Percentiles rank a stretch among this genome's conserved stretches.
phyloP scores from a whole-genome alignment of 192 early-diverging fungal genomes.

The Entrophospora sp. region DNA sequence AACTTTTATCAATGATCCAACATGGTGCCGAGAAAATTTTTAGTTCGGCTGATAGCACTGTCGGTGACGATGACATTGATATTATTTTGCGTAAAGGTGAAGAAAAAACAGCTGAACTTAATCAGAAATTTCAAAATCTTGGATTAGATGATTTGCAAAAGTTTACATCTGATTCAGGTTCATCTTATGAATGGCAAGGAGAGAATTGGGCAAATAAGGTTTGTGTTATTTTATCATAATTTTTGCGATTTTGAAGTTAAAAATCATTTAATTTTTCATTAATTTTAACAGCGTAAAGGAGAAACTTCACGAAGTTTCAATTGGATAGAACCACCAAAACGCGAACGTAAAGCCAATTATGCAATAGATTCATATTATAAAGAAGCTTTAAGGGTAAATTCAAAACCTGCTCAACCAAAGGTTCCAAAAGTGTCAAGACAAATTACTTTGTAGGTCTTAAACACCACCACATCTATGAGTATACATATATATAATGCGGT shows the following conservation, averaged over 20 bases:
- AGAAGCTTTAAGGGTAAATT: slow-evolving; percentile 63
- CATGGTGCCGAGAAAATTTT: slow-evolving; percentile 89
- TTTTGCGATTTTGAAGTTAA: no score
- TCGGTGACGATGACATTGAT: slow-evolving; percentile 80
- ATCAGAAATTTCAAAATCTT: slow-evolving; percentile 80
- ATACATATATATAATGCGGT: neutral
- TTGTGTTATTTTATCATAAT: neutral
- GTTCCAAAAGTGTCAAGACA: slow-evolving; percentile 58
- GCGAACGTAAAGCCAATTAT: slow-evolving; percentile 89
- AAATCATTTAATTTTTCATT: no score
- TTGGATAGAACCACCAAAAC: slow-evolving; percentile 94
- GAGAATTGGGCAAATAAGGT: slow-evolving; percentile 84
- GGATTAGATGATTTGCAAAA: slow-evolving; percentile 91
- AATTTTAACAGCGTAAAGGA: slow-evolving; percentile 35
- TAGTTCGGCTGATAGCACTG: slow-evolving; percentile 51
- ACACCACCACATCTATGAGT: neutral
- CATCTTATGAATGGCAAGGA: slow-evolving; percentile 95
- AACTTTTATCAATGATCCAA: slow-evolving; percentile 93
- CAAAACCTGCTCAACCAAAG: slow-evolving; percentile 46
- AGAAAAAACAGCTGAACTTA: slow-evolving; percentile 81
- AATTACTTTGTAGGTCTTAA: slow-evolving; percentile 43
- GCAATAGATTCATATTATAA: slow-evolving; percentile 88
- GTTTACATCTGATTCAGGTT: slow-evolving; percentile 73
- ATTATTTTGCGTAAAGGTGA: slow-evolving; percentile 70
- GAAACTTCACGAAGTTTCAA: slow-evolving; percentile 48